Percentiles rank a stretch among this genome's conserved stretches.
These are phyloP conservation scores for Colletotrichum sp. DNA, from an alignment of 2,329 filamentous ascomycete genomes.

Conservation along the genomic window DNA sequence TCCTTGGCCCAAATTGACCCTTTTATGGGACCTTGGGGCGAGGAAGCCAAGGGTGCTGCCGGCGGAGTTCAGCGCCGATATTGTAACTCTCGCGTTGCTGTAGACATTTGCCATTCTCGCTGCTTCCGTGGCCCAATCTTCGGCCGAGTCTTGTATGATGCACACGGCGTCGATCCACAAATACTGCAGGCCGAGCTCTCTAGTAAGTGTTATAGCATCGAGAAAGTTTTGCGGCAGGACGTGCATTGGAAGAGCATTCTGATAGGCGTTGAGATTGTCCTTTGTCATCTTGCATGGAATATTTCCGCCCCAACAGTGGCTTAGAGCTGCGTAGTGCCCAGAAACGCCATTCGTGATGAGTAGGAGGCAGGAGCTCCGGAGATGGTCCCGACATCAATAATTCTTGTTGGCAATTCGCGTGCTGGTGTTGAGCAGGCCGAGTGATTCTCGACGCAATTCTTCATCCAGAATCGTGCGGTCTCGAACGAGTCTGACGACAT, in stretches of 20 bases:
- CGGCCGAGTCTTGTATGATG: constrained; percentile 30
- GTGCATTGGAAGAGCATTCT: background rate
- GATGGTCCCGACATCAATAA: background rate
- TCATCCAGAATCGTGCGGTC: background rate
- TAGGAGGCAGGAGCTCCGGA: accelerated
- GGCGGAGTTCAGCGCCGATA: background rate
- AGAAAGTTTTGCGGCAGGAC: constrained; percentile 25
- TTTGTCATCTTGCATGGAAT: background rate
- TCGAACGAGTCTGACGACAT: background rate
- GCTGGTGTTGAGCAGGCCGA: background rate
- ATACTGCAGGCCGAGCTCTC: constrained; percentile 26
- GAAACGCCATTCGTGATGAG: accelerated
- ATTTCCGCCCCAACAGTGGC: background rate
- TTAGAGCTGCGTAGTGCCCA: background rate
- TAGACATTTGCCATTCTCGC: constrained; percentile 22
- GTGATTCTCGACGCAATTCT: background rate
- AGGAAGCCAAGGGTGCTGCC: background rate
- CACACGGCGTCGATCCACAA: constrained; percentile 39
- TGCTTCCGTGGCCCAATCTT: constrained; percentile 22
- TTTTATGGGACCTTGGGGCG: background rate
- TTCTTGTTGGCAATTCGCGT: background rate
- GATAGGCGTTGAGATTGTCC: background rate
- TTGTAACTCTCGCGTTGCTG: constrained; percentile 18
- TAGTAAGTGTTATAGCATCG: constrained; percentile 30
- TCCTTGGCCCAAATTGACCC: accelerated